phyloP scores from a whole-genome alignment of 2,329 filamentous ascomycete genomes.

The Fusarium newnesense region DNA sequence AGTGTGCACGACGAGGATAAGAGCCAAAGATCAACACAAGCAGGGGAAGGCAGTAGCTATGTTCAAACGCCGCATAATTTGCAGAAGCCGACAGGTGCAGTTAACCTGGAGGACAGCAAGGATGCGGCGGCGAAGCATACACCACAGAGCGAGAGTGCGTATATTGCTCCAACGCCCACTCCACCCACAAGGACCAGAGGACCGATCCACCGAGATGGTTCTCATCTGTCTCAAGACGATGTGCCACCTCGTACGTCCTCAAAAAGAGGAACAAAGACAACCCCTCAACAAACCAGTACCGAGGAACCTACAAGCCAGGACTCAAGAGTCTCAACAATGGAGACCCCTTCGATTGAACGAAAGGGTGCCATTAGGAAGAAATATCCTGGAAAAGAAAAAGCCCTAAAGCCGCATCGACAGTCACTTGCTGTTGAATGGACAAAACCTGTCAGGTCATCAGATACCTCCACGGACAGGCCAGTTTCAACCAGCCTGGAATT shows the following conservation, averaged over 20 bases:
- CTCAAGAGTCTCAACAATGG: background rate
- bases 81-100: background rate
- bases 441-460: background rate
- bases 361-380: constrained; percentile 35
- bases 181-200: background rate
- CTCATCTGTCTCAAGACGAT: constrained; percentile 35
- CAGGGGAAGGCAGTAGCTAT: background rate
- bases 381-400: constrained; percentile 11
- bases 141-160: background rate
- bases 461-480: background rate
- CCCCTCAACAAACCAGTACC: background rate
- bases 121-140: background rate
- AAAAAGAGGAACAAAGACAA: constrained; percentile 12
- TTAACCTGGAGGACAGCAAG: background rate
- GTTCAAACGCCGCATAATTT: background rate
- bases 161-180: background rate
- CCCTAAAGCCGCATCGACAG: background rate
- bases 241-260: constrained; percentile 46
- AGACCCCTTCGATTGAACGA: constrained; percentile 17
- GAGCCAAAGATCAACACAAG: background rate
- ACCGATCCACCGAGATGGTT: background rate
- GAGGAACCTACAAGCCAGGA: background rate
- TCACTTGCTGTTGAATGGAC: constrained; percentile 22
- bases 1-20: constrained; percentile 28
- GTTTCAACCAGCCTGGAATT: constrained; percentile 10